Base-by-base conservation (phyloP, 2,329 filamentous ascomycete species). In the Capronia coronata region DNA sequence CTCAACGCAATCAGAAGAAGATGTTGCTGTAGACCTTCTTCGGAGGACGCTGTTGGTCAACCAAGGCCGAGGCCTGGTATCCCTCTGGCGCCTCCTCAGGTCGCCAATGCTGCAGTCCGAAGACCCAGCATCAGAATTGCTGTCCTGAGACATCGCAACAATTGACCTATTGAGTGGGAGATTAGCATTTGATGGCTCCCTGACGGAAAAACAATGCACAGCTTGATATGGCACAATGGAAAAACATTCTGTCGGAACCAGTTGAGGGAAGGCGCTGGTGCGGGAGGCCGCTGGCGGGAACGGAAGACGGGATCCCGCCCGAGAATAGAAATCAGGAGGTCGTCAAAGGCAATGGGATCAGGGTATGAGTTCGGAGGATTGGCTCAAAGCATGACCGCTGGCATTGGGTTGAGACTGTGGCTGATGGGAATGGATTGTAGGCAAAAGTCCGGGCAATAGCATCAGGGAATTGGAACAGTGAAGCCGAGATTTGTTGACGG, bases 51-150 rank as follows among this genome's bases (percentile, higher is more conserved):
- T 55, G 34, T 50, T 50, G 46, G 34, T 49, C 53, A 55, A 45
- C 53, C 53, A 52, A 42, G 53, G 53, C 35, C 53, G 49, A 47
- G 49, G 27, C 53, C 53, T 49, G 49, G 53, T 29, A 35, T 49
- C 49, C 49, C 53, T 41, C 46, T 34, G 37, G 16, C 27, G 30
- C 49, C 34, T 52, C 46, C 53, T 52, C 43, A 48, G 40, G 46
- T 52, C 42, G 27, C 46, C 39, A 38, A 34, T 18, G 43, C 46
- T 43, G 25, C 39, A 45, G 30, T 41, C 18, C 11, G 43, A 35
- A 38, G 48, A 50, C 16, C 14, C 39, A 21, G 48, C 25, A 37
- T 41, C 23, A 37, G 43, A 46, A 27, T 13, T 29, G 34, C 35
- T 43, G 18, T 38, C 35, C 39, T 40, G 42, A 25, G 42, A 49